These are phyloP conservation scores for Schrenkiella parvula DNA, from an alignment of 345 rosid species.

Conservation along the genomic window DNA sequence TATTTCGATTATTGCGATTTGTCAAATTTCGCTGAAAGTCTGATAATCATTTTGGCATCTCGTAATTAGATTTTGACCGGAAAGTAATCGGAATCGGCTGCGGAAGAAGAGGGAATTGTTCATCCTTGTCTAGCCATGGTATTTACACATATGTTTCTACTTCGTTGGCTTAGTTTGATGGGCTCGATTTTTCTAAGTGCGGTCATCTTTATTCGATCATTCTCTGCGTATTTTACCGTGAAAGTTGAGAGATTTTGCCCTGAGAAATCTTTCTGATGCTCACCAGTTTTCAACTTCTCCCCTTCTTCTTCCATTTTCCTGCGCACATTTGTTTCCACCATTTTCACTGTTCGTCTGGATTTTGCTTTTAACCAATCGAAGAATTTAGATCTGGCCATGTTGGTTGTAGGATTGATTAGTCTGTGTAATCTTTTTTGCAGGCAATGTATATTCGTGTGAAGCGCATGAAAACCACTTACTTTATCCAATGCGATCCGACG, in stretches of 20 bases:
- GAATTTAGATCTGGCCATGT: background rate
- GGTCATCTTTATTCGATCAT: background rate
- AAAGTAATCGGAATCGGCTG: background rate
- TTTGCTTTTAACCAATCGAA: background rate
- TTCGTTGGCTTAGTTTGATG: background rate
- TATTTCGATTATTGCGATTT: background rate
- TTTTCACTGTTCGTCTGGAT: background rate
- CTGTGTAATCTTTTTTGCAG: constrained; percentile 35
- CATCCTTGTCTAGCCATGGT: constrained; percentile 26
- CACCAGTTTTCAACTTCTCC: background rate
- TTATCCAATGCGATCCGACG: constrained; percentile 82
- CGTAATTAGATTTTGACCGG: background rate
- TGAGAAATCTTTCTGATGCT: background rate
- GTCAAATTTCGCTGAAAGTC: background rate
- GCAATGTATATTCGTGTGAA: constrained; percentile 95
- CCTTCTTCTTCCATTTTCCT: background rate
- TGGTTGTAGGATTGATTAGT: constrained; percentile 1
- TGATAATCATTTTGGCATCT: background rate
- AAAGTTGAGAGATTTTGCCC: background rate
- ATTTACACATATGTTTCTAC: background rate
- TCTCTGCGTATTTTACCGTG: background rate
- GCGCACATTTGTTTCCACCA: background rate
- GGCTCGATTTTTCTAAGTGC: background rate
- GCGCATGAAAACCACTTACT: constrained; percentile 77
- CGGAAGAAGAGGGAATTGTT: background rate